These are phyloP conservation scores for Gliomastix tumulicola DNA, from an alignment of 2,329 filamentous ascomycete species.

Conservation along the genomic window DNA sequence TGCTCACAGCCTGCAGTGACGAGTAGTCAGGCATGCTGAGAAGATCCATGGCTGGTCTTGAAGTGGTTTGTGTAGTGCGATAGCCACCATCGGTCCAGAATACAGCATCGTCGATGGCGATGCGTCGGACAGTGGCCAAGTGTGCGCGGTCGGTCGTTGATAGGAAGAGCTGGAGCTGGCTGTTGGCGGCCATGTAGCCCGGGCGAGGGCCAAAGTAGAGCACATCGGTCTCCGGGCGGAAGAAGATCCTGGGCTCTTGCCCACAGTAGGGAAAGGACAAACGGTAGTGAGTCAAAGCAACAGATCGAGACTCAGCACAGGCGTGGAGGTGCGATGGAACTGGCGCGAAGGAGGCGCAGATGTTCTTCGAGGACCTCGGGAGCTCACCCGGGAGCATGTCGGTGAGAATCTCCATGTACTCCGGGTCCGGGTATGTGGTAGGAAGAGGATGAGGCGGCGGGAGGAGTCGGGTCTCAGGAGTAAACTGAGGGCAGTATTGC, in stretches of 20 bases:
- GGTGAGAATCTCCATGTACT: not conserved
- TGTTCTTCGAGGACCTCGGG: constrained; percentile 18
- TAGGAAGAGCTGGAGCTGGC: constrained; percentile 37
- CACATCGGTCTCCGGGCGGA: constrained; percentile 33
- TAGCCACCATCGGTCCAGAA: no score
- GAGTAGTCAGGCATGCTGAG: no score
- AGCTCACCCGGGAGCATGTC: not conserved
- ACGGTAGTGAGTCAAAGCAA: constrained; percentile 33
- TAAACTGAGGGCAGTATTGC: no score
- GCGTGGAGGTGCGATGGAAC: constrained; percentile 37
- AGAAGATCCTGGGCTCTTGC: constrained; percentile 26
- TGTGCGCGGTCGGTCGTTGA: constrained; percentile 31
- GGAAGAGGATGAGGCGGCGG: not conserved
- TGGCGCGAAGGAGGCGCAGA: constrained; percentile 31
- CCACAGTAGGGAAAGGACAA: constrained; percentile 28
- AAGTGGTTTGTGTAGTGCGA: constrained; percentile 16
- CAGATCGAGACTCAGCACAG: constrained; percentile 36
- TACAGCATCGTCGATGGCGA: constrained; percentile 38
- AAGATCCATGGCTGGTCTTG: not conserved
- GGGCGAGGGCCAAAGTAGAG: constrained; percentile 37
- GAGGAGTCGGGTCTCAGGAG: no score
- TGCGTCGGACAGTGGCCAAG: constrained; percentile 28
- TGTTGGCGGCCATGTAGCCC: constrained; percentile 35
- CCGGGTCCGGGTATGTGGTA: no score
- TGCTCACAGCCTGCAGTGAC: constrained; percentile 25